phyloP scores from a whole-genome alignment of 2,329 filamentous ascomycete genomes.

The Eutypa lata region DNA sequence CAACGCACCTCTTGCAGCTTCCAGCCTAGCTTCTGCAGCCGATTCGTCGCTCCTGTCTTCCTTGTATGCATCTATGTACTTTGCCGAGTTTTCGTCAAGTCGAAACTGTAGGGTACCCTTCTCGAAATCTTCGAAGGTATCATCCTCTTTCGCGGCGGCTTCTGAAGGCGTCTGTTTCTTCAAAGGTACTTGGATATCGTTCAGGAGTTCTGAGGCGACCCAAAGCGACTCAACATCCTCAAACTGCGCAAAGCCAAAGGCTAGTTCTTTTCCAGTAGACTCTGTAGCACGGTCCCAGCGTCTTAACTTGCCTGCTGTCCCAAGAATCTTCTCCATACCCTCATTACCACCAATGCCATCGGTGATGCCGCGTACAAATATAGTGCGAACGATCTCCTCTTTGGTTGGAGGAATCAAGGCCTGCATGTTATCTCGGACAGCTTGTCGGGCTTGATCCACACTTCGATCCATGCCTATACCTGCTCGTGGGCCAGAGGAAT shows the following conservation, averaged over 20 bases:
- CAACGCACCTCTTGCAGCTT: conserved; percentile 66
- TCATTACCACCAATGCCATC: conserved; percentile 74
- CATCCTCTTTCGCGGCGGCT: conserved; percentile 38
- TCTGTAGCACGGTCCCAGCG: conserved; percentile 81
- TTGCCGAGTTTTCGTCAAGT: conserved; percentile 77
- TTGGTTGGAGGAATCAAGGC: conserved; percentile 76
- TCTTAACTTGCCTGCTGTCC: conserved; percentile 72
- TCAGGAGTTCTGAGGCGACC: conserved; percentile 79
- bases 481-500: conserved; percentile 38
- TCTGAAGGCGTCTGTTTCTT: conserved; percentile 64
- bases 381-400: conserved; percentile 87
- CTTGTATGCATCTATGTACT: conserved; percentile 82
- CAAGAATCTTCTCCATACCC: conserved; percentile 73
- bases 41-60: conserved; percentile 62
- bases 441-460: conserved; percentile 64
- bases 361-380: conserved; percentile 85
- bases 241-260: conserved; percentile 94
- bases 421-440: conserved; percentile 66
- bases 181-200: conserved; percentile 75
- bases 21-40: conserved; percentile 63
- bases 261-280: conserved; percentile 65
- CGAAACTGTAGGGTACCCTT: conserved; percentile 70
- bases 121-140: conserved; percentile 54
- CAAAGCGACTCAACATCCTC: conserved; percentile 87
- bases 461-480: conserved; percentile 62